phyloP scores from a whole-genome alignment of 805 yeast species.

The Tetrapisispora namnaoensis region DNA sequence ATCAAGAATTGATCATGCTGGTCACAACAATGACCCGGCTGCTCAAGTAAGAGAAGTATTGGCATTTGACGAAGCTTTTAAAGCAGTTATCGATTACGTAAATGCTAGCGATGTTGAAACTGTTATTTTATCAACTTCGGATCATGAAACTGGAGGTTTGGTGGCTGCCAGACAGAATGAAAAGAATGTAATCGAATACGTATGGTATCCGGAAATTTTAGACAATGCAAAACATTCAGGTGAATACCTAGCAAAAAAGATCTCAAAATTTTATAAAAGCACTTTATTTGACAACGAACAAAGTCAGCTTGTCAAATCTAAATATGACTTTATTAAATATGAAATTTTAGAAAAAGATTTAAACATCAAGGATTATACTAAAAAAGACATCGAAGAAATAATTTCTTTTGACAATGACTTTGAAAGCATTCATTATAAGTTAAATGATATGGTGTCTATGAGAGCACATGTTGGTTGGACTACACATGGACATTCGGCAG shows the following conservation, averaged over 20 bases:
- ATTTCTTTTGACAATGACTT: conserved; percentile 24
- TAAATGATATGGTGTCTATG: conserved; percentile 64
- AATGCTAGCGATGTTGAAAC: conserved; percentile 65
- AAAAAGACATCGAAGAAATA: conserved; percentile 42
- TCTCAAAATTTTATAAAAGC: conserved; percentile 16
- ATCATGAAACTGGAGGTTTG: conserved; percentile 94
- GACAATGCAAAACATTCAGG: conserved; percentile 66
- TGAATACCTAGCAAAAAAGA: conserved; percentile 48
- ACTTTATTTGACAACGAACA: not conserved
- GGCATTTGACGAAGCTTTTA: conserved; percentile 76
- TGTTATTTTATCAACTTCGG: conserved; percentile 71
- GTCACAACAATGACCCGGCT: conserved; percentile 88
- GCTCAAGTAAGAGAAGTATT: conserved; percentile 88
- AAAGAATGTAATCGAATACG: conserved; percentile 66
- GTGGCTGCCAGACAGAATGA: conserved; percentile 75
- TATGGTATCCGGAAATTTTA: conserved; percentile 78
- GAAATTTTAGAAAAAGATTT: conserved; percentile 54
- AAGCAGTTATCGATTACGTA: conserved; percentile 62
- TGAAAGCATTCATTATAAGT: conserved; percentile 30
- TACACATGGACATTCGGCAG: conserved; percentile 93
- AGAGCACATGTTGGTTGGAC: conserved; percentile 94
- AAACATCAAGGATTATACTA: conserved; percentile 51
- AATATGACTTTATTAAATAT: conserved; percentile 36
- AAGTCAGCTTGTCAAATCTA: not conserved
- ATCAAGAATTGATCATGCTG: conserved; percentile 90